Base-by-base conservation (phyloP, 1,284 basidiomycete species). In the Macrocystidia cucumis region DNA sequence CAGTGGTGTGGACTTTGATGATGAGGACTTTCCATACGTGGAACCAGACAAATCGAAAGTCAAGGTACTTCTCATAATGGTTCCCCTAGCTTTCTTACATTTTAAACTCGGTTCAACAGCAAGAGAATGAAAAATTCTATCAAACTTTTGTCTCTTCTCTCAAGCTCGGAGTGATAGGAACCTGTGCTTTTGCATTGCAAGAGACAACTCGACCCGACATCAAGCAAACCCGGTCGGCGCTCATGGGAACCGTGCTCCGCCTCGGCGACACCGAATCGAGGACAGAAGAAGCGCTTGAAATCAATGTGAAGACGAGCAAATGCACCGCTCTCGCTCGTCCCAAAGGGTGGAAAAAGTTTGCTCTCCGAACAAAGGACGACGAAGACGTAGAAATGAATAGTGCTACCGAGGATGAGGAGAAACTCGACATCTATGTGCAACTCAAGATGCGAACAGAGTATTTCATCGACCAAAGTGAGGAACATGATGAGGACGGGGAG, bases 1-100 rank as follows among this genome's bases (percentile, higher is more conserved):
- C 41, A 88, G 85, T 17, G 91, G 91, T 3, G 68, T 91, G 25
- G 88, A 91, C 55, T 93, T 93, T 55, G 87, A 72, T 48, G 84
- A 90, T 46, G 76, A 80, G 23, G 72, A 79, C 13, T 59, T 74
- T 14, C 72, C 60, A 0, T 80, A 72, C 49, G 55, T 65, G 5
- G 79, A 90, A 51, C 72, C 82, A 35, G 60, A 76, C 46, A 91
- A 92, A 50, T 67, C 72, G 6, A 42, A 63, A 3, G 67, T 77
- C 40, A 91, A 92, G 69, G 88, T 84, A 47, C 21, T 45, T 38
- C 12, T 8, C 12, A 9, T 20, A 40, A 18, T 19, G n/a, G 11
- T n/a, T 21, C 22, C 29, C 29, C 19, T 4, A 14, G 5, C 29
- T 38, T 12, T 16, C 7, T n/a, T 11, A 17, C 1, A 13, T 6